These are phyloP conservation scores for Tephrocybe rancida DNA, from an alignment of 768 basidiomycete species.

Conservation along the genomic window DNA sequence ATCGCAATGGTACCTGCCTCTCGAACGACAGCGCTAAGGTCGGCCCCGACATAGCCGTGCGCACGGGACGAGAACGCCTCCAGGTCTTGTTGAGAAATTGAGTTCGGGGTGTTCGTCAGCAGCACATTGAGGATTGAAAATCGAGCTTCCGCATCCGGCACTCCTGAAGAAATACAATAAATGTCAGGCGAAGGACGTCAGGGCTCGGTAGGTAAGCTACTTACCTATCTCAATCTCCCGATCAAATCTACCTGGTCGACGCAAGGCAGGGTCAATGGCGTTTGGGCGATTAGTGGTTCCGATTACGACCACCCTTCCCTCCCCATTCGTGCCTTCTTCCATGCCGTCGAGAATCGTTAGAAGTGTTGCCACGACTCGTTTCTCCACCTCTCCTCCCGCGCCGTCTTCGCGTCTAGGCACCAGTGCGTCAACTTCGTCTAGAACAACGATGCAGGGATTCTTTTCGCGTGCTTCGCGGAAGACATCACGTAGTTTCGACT, in stretches of 20 bases:
- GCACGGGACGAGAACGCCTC: conserved; percentile 71
- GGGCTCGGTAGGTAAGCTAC: conserved; percentile 13
- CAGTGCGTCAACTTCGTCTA: conserved; percentile 96
- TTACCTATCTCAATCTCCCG: conserved; percentile 93
- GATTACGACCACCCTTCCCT: conserved; percentile 84
- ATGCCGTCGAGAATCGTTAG: conserved; percentile 95
- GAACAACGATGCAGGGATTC: conserved; percentile 90
- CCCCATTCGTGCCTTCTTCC: conserved; percentile 46
- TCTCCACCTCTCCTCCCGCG: conserved; percentile 93
- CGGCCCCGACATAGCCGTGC: conserved; percentile 97
- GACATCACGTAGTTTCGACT: conserved; percentile 85
- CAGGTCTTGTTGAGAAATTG: conserved; percentile 62
- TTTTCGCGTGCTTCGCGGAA: conserved; percentile 82
- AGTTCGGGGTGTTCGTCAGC: conserved; percentile 78
- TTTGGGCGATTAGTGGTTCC: conserved; percentile 96
- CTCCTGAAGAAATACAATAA: conserved; percentile 48
- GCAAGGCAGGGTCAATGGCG: conserved; percentile 90
- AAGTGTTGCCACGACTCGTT: conserved; percentile 92
- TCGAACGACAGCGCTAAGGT: conserved; percentile 88
- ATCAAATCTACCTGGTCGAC: conserved; percentile 91
- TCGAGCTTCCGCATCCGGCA: conserved; percentile 87
- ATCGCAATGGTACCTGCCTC: conserved; percentile 93
- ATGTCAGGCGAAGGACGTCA: conserved; percentile 6
- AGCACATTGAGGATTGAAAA: conserved; percentile 86
- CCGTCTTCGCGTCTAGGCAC: conserved; percentile 90